Percentiles rank a stretch among this genome's conserved stretches.
Conservation (phyloP, 2,329 filamentous ascomycete species). For the Colletotrichum godetiae region DNA sequence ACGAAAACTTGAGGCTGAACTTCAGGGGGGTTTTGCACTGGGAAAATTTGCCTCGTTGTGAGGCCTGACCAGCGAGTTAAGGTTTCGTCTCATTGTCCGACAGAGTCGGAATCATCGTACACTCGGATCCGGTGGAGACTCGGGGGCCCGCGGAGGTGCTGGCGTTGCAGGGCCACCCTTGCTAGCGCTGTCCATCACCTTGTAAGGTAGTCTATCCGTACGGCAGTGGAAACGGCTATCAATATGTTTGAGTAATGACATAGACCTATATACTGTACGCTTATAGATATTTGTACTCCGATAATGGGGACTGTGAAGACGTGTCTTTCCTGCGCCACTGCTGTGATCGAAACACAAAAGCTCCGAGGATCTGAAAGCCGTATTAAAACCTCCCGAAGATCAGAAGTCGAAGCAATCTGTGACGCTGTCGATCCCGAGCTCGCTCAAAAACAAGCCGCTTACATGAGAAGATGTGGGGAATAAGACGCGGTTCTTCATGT, state of each 20-base stretch:
- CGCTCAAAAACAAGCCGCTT: neutral
- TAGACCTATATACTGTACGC: neutral
- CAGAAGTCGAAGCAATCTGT: neutral
- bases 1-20: neutral
- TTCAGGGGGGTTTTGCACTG: neutral
- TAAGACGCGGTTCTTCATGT: neutral
- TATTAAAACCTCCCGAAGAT: neutral
- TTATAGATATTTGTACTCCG: too few relatives aligned
- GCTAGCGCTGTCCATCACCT: neutral
- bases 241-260: neutral
- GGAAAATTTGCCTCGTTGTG: neutral
- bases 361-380: neutral
- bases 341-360: neutral
- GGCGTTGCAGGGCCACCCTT: neutral
- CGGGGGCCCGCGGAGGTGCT: constrained; percentile 25
- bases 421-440: neutral
- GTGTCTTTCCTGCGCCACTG: neutral
- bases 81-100: constrained; percentile 20
- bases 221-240: neutral
- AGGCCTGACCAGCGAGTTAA: neutral
- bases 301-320: too few relatives aligned
- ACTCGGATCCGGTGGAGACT: constrained; percentile 11
- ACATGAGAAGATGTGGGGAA: neutral
- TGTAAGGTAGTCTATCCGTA: neutral
- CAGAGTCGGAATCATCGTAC: neutral